Percentiles rank a stretch among this genome's conserved stretches.
These are phyloP conservation scores for Exobasidium cylindrosporum DNA, from an alignment of 1,284 basidiomycete species.

Conservation along the genomic window DNA sequence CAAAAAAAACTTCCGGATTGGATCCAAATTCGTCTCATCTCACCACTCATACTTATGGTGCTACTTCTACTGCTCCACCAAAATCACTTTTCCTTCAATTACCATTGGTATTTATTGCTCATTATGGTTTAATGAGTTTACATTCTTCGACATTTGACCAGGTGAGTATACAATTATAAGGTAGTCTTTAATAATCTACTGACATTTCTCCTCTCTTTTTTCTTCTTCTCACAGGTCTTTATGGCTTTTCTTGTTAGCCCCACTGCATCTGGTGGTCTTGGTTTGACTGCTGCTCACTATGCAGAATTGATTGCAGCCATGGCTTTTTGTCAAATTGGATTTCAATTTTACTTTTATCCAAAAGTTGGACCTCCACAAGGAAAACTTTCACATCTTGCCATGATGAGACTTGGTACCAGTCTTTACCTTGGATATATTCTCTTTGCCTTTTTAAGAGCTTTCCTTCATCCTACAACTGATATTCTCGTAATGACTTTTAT, in stretches of 20 bases:
- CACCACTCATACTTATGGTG: background rate
- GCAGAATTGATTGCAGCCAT: slow-evolving; percentile 53
- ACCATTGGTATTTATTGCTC: slow-evolving; percentile 49
- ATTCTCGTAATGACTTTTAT: slow-evolving; percentile 58
- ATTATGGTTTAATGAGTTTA: slow-evolving; percentile 51
- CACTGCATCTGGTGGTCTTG: slow-evolving; percentile 46
- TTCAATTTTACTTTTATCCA: slow-evolving; percentile 64
- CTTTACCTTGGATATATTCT: slow-evolving; percentile 38
- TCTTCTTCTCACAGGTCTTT: too few relatives aligned
- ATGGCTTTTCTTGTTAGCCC: slow-evolving; percentile 55
- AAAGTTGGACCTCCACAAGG: slow-evolving; percentile 58
- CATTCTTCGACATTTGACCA: slow-evolving; percentile 55
- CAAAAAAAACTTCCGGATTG: background rate
- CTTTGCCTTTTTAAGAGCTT: slow-evolving; percentile 58
- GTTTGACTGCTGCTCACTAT: slow-evolving; percentile 53
- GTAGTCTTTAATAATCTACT: too few relatives aligned
- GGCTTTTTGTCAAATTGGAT: slow-evolving; percentile 46
- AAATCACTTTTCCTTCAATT: slow-evolving; percentile 35
- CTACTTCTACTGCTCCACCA: background rate
- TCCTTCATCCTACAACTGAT: slow-evolving; percentile 53
- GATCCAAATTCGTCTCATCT: background rate
- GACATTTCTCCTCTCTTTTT: too few relatives aligned
- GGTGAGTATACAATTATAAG: too few relatives aligned
- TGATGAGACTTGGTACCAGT: slow-evolving; percentile 46
- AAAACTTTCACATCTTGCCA: slow-evolving; percentile 47